Percentiles rank a stretch among this genome's conserved stretches.
These are phyloP conservation scores for Boletus sensibilis DNA, from an alignment of 768 basidiomycete genomes.

Conservation along the genomic window DNA sequence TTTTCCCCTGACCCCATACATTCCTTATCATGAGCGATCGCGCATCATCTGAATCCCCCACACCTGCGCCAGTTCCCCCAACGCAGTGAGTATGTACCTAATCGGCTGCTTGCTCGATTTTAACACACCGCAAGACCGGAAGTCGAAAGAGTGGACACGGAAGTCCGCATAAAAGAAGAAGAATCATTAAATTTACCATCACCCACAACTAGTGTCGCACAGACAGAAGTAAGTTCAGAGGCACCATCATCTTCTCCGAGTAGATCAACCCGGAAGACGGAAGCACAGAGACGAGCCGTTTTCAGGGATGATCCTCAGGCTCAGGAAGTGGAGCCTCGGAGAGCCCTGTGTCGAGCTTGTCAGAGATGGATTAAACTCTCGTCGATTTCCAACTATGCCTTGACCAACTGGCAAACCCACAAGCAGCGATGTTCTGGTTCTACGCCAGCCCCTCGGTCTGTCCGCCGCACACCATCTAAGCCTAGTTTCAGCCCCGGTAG, in stretches of 20 bases:
- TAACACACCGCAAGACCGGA: slow-evolving; percentile 18
- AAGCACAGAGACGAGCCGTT: slow-evolving; percentile 47
- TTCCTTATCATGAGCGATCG: slow-evolving; percentile 34
- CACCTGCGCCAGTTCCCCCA: not conserved
- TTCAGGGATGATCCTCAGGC: slow-evolving; percentile 55
- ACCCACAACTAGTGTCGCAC: slow-evolving; percentile 2
- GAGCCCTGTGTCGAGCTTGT: slow-evolving; percentile 60
- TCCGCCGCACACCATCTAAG: slow-evolving; percentile 17
- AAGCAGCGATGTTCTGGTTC: slow-evolving; percentile 45
- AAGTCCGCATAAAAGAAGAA: slow-evolving; percentile 16
- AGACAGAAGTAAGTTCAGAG: not conserved
- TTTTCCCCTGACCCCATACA: slow-evolving; percentile 19
- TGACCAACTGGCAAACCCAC: slow-evolving; percentile 57
- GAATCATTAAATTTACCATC: slow-evolving; percentile 5
- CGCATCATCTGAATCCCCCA: slow-evolving; percentile 1
- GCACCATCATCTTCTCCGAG: slow-evolving; percentile 4
- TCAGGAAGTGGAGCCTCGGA: slow-evolving; percentile 48
- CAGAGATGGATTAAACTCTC: slow-evolving; percentile 61
- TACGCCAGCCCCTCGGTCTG: slow-evolving; percentile 33
- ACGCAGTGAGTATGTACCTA: slow-evolving; percentile 16
- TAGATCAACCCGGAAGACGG: slow-evolving; percentile 24
- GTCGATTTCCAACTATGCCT: slow-evolving; percentile 37
- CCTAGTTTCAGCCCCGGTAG: slow-evolving; percentile 47
- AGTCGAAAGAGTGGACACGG: not conserved
- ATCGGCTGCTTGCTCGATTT: not conserved